Evolutionary conservation across 495 filamentous ascomycete genomes (phyloP), one percentile per base, ranked within the genome.

Genomic region (Lasiosphaeria miniovina): DNA sequence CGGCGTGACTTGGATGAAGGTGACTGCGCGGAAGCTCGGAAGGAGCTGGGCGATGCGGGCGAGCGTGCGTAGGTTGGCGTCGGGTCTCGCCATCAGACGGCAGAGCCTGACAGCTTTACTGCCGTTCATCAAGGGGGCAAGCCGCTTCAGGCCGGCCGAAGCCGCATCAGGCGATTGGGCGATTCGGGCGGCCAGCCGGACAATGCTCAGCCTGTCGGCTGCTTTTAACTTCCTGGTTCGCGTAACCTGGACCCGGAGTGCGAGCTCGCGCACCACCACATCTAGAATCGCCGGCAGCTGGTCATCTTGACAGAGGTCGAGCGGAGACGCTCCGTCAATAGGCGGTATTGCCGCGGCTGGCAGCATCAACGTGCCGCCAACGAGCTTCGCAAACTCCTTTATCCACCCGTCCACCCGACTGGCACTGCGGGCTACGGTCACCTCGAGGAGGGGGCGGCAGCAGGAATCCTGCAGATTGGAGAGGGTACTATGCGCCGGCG

Each of bases 401-500:
- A 50, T 50, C 48, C 48, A 50, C 48, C 48, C 48, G 48, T 50
- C 48, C 14, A 50, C 12, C 31, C 48, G 48, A 6, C n/a, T 24
- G n/a, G 48, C 48, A 50, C 31, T 50, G 48, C 48, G 48, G 12
- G 9, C 31, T 17, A 24, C 48, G 48, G n/a, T 50, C 12, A 17
- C 48, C 48, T 50, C 48, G n/a, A 50, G 48, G 48, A 50, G 48
- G 48, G 48, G 31, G 48, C 9, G 48, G 48, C 48, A 50, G 31
- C n/a, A n/a, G n/a, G 48, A 31, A 50, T 15, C 14, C 17, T 50
- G 12, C 48, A 50, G 1, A 17, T 50, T 17, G 48, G n/a, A 50
- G 4, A 50, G n/a, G 31, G 48, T 50, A 31, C n/a, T n/a, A n/a
- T n/a, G n/a, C n/a, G n/a, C n/a, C n/a, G n/a, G n/a, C n/a, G n/a